Evolutionary conservation across 208 protist genomes (phyloP), one percentile per base, ranked within the genome.

Genomic region (Leishmania tarentolae): DNA sequence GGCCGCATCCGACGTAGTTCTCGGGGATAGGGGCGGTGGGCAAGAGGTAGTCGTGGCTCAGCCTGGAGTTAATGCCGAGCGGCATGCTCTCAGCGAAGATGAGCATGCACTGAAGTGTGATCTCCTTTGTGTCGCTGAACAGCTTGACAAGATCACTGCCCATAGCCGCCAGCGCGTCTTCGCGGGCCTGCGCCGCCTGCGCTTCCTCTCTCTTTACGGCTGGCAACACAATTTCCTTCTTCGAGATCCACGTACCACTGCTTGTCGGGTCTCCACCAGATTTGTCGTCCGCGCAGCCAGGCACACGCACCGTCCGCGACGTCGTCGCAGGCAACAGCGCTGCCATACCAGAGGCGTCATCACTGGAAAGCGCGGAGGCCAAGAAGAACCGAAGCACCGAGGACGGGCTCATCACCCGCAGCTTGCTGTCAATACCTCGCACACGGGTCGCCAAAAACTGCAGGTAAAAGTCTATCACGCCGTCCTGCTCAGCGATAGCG

Each of bases 1-100:
- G 24, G 35, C 85, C 80, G 73, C 88, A 91, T 44, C 72, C 70
- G 47, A 88, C 75, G 76, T 80, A 87, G 70, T 63, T 42, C 37
- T 83, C 75, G 28, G 81, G 24, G 31, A 93, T 86, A 11, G 88
- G 69, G 70, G 82, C 80, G 6, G 78, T 76, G 8, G 88, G 83
- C 7, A 70, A 59, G n/a, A 90, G 82, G 69, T 93, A 93, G 72
- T 85, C 79, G 66, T 86, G 74, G 47, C 80, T 82, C 31, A 90
- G 73, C 11, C 86, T 76, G 4, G 88, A 83, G 78, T 81, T 82
- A 65, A 91, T 83, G 15, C 81, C 71, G 19, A 86, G 75, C 57
- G 88, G 88, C 73, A 91, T 82, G 19, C 65, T 70, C 6, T 84
- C 50, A 19, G 85, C 80, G 42, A 91, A 84, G 37, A 37, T 63